phyloP scores from a whole-genome alignment of 371 early-diverging fungal species.

The Circinella umbellata region DNA sequence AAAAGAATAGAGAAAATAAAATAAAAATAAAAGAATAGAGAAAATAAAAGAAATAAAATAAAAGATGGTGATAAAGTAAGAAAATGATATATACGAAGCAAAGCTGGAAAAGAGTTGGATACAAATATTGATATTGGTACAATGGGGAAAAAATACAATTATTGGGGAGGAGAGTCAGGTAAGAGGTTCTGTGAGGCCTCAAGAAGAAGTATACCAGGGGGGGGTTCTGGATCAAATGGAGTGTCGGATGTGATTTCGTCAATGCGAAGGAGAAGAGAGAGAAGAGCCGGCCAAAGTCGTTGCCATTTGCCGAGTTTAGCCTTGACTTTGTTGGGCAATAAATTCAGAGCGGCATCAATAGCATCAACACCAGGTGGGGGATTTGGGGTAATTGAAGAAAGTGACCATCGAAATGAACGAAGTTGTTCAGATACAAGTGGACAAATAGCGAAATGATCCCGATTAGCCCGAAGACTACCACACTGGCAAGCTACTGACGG shows the following conservation, averaged over 20 bases:
- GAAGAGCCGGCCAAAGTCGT: conserved; percentile 1
- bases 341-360: neutral
- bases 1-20: too few species aligned
- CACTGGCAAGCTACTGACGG: neutral
- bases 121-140: too few species aligned
- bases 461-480: neutral
- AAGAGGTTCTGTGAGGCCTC: too few species aligned
- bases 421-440: neutral
- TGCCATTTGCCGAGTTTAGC: neutral
- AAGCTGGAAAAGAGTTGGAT: too few species aligned
- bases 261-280: conserved; percentile 2
- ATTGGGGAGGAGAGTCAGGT: too few species aligned
- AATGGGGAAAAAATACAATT: too few species aligned
- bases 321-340: neutral
- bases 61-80: too few species aligned
- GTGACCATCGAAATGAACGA: neutral
- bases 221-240: neutral
- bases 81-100: too few species aligned
- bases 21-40: too few species aligned
- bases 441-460: neutral
- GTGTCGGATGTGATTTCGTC: conserved; percentile 7
- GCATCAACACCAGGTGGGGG: neutral
- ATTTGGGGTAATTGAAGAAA: neutral
- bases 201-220: neutral
- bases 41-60: too few species aligned